phyloP scores from a whole-genome alignment of 1,284 basidiomycete species.

The Butyriboletus regius region DNA sequence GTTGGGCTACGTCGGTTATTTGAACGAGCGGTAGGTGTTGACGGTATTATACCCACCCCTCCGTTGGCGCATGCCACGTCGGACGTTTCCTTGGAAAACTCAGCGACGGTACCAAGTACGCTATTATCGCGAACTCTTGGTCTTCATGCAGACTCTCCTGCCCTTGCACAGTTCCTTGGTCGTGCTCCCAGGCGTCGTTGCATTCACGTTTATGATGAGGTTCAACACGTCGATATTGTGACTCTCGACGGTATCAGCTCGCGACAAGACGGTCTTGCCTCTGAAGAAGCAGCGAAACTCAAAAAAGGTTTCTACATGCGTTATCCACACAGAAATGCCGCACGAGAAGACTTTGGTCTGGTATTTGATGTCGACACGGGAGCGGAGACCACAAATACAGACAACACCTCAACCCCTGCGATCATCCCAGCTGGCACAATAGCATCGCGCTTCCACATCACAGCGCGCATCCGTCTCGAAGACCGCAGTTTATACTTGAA shows the following conservation, averaged over 20 bases:
- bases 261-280: background rate
- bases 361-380: conserved; percentile 8
- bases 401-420: background rate
- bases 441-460: conserved; percentile 59
- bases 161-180: conserved; percentile 64
- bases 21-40: conserved; percentile 57
- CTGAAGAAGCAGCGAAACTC: conserved; percentile 6
- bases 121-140: conserved; percentile 58
- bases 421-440: conserved; percentile 19
- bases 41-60: conserved; percentile 14
- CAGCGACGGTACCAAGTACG: conserved; percentile 25
- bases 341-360: conserved; percentile 35
- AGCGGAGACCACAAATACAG: background rate
- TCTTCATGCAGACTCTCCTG: conserved; percentile 60
- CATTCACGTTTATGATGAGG: conserved; percentile 49
- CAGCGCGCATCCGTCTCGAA: conserved; percentile 52
- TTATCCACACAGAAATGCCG: conserved; percentile 42
- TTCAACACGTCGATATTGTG: conserved; percentile 38
- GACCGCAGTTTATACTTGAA: conserved; percentile 61
- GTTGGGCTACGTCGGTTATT: conserved; percentile 58
- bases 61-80: conserved; percentile 5
- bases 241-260: background rate
- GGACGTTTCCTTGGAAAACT: conserved; percentile 5
- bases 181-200: conserved; percentile 49
- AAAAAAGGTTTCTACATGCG: conserved; percentile 36